A percentile compares a stretch with the other conserved stretches of the same genome.
These are phyloP conservation scores for Pythium diclinum DNA, from an alignment of 352 stramenopile genomes.

Conservation along the genomic window DNA sequence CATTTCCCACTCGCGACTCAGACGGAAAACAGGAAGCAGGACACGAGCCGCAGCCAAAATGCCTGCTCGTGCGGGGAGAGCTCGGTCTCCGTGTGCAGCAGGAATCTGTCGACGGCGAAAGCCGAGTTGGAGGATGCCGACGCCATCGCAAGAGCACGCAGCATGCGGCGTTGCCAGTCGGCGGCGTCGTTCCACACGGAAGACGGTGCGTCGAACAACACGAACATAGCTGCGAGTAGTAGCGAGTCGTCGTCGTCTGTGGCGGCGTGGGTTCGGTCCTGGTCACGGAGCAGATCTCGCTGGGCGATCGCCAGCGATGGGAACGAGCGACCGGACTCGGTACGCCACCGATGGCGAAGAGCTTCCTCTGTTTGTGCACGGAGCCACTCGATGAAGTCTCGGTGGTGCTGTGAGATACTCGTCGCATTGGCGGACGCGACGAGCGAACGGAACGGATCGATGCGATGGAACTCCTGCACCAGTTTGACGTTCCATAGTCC, in stretches of 20 bases:
- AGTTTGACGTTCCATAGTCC: conserved; percentile 50
- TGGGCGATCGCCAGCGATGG: conserved; percentile 19
- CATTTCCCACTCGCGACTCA: neutral
- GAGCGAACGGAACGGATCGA: conserved; percentile 17
- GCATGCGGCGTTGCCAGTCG: conserved; percentile 23
- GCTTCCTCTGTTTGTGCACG: conserved; percentile 20
- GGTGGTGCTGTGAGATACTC: neutral
- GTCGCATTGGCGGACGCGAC: conserved; percentile 14
- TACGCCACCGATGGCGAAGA: conserved; percentile 21
- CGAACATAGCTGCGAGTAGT: conserved; percentile 23
- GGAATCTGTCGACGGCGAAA: conserved; percentile 23
- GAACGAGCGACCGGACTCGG: conserved; percentile 10
- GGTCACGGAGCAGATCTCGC: conserved; percentile 14
- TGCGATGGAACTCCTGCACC: conserved; percentile 28
- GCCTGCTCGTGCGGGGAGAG: conserved; percentile 21
- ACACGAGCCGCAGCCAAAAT: conserved; percentile 27
- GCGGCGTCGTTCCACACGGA: conserved; percentile 16
- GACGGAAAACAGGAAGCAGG: conserved; percentile 29
- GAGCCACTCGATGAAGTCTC: conserved; percentile 27
- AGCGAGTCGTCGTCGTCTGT: conserved; percentile 6
- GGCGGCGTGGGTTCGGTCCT: neutral
- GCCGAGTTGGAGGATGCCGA: conserved; percentile 6
- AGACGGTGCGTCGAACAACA: conserved; percentile 22
- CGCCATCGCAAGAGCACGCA: conserved; percentile 4
- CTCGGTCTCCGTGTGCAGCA: conserved; percentile 10